phyloP scores from a whole-genome alignment of 2,329 filamentous ascomycete species.

The Penicillium polonicum region DNA sequence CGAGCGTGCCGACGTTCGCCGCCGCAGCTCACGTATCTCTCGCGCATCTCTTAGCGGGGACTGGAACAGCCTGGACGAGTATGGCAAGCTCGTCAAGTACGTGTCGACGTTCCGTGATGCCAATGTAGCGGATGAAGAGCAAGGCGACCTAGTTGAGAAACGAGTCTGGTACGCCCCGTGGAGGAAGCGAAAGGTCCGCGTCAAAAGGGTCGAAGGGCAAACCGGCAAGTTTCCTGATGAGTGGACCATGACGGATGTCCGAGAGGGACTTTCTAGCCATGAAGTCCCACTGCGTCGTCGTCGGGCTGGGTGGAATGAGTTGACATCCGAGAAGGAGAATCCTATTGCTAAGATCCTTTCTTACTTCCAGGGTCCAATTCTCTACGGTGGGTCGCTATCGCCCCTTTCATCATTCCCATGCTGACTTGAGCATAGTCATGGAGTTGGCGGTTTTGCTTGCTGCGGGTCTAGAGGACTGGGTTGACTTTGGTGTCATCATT shows the following conservation, averaged over 20 bases:
- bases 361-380: slow-evolving; percentile 67
- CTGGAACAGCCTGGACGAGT: slow-evolving; percentile 54
- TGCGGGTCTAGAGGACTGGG: slow-evolving; percentile 71
- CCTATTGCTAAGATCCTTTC: slow-evolving; percentile 69
- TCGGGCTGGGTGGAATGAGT: slow-evolving; percentile 68
- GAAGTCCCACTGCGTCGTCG: slow-evolving; percentile 64
- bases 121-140: slow-evolving; percentile 42
- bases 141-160: slow-evolving; percentile 48
- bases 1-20: slow-evolving; percentile 23
- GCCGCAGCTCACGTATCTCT: slow-evolving; percentile 38
- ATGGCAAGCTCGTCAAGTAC: slow-evolving; percentile 65
- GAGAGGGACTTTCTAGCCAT: slow-evolving; percentile 57
- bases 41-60: slow-evolving; percentile 37
- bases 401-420: background rate
- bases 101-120: slow-evolving; percentile 65
- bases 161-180: slow-evolving; percentile 63
- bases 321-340: slow-evolving; percentile 76
- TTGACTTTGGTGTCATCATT: slow-evolving; percentile 75
- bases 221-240: slow-evolving; percentile 57
- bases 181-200: slow-evolving; percentile 37
- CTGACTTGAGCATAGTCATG: slow-evolving; percentile 59
- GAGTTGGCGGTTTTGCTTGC: slow-evolving; percentile 72
- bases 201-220: slow-evolving; percentile 25
- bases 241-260: slow-evolving; percentile 68
- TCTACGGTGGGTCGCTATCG: background rate